Base-by-base conservation (phyloP, 768 basidiomycete genomes). In the Brasilioporus rufonigricans region DNA sequence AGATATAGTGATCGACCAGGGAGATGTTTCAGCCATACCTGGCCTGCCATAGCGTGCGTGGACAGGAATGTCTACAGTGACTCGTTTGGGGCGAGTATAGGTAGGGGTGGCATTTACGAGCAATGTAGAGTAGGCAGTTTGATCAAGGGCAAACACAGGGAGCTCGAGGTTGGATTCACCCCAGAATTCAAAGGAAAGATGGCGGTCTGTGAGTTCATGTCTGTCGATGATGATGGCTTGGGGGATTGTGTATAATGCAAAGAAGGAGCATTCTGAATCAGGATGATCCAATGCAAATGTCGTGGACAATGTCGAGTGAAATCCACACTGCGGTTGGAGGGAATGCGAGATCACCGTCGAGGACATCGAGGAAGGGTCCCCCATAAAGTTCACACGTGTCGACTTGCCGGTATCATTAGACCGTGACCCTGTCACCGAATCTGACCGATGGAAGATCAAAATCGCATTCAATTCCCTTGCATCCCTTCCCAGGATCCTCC, bases 21-120 rank as follows among this genome's bases (percentile, higher is more conserved):
- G 49, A 11, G 60, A 57, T 19, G 44, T n/a, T 35, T 44, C 44
- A 21, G 44, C 55, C 12, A 49, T 36, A 14, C 49, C 41, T 36
- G 73, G 74, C 41, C 57, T 51, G 24, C 72, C 73, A 55, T 80
- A 80, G 14, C 79, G 74, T 18, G 71, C 71, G 58, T 80, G 79
- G 39, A 80, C 50, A 9, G 79, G 80, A 6, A 80, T 54, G 23
- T 74, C 67, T 23, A 77, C 49, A 0, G 55, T 40, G 19, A 63
- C 43, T 23, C 47, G 56, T 32, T 59, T 48, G 19, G 21, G 19
- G 36, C 14, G 58, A 40, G 53, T 41, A 53, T 35, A 31, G 39
- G 51, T 14, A 3, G 48, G 44, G 6, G 68, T 63, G 4, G 66
- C 64, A 33, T 67, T 64, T 40, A 79, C 24, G 38, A 77, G 66